Conservation (phyloP, 768 basidiomycete genomes). For the Mrakia frigida region DNA sequence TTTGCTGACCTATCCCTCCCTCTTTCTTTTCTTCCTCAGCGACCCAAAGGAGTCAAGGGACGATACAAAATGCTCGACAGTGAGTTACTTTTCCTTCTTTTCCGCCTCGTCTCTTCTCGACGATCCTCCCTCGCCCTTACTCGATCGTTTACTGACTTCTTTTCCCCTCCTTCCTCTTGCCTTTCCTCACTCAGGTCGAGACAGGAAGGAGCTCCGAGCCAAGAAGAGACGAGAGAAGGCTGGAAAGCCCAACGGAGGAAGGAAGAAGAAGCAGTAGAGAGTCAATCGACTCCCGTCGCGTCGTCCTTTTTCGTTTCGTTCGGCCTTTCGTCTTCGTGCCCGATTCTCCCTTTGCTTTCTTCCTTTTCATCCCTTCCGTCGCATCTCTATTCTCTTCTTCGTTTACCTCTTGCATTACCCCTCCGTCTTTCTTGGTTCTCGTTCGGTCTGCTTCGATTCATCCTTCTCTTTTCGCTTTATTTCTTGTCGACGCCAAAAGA, state of each 20-base stretch:
- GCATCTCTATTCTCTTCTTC: not conserved
- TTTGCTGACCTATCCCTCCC: not conserved
- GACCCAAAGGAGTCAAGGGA: slow-evolving; percentile 97
- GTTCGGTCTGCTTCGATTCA: no score
- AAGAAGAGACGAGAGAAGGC: slow-evolving; percentile 74
- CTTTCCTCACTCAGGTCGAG: slow-evolving; percentile 5
- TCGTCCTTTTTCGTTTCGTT: no score
- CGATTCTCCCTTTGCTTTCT: not conserved
- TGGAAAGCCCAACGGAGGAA: slow-evolving; percentile 47
- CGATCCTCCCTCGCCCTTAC: not conserved
- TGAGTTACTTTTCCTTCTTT: slow-evolving; percentile 15
- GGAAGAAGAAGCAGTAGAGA: slow-evolving; percentile 31
- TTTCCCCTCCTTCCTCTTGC: slow-evolving; percentile 1
- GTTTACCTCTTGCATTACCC: no score
- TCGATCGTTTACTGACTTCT: not conserved
- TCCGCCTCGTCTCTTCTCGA: slow-evolving; percentile 1
- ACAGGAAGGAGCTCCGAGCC: slow-evolving; percentile 62
- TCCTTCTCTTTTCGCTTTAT: no score
- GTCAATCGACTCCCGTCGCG: not conserved
- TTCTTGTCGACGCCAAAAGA: no score
- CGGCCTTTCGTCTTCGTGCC: not conserved
- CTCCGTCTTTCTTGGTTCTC: no score
- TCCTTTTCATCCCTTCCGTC: not conserved
- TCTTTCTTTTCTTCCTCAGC: slow-evolving; percentile 22
- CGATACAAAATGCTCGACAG: slow-evolving; percentile 84